phyloP scores from a whole-genome alignment of 2,329 filamentous ascomycete species.

The Sclerotinia subarctica region DNA sequence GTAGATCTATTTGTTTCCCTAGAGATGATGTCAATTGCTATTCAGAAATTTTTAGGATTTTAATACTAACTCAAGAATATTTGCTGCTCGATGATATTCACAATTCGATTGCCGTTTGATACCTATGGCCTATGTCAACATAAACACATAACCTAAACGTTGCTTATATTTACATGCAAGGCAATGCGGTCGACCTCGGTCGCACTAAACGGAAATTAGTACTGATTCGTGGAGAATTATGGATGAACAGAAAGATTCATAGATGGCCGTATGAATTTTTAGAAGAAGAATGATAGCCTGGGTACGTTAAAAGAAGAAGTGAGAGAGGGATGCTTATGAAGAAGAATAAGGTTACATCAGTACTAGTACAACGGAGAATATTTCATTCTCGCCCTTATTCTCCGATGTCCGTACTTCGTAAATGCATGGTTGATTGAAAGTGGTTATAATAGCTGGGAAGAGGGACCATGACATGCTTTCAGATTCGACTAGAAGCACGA shows the following conservation, averaged over 20 bases:
- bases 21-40: conserved; percentile 10
- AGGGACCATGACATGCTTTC: not conserved
- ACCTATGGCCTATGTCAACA: conserved; percentile 45
- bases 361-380: not conserved
- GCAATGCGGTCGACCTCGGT: conserved; percentile 68
- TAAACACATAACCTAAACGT: conserved; percentile 12
- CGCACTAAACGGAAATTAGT: conserved; percentile 54
- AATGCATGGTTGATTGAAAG: not conserved
- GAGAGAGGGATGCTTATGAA: not conserved
- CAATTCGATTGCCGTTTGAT: conserved; percentile 75
- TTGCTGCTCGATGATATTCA: conserved; percentile 72
- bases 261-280: too few relatives aligned
- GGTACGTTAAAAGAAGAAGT: too few relatives aligned
- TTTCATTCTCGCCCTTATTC: not conserved
- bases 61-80: conserved; percentile 65
- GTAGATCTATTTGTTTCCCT: conserved; percentile 58
- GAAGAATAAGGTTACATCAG: not conserved
- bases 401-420: not conserved
- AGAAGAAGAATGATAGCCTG: not conserved
- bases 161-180: conserved; percentile 54
- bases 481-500: not conserved
- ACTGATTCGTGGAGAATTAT: not conserved
- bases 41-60: not conserved
- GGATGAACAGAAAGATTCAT: not conserved
- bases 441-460: not conserved